Conservation (phyloP, 2,329 filamentous ascomycete species). For the Fusarium sarcochroum region DNA sequence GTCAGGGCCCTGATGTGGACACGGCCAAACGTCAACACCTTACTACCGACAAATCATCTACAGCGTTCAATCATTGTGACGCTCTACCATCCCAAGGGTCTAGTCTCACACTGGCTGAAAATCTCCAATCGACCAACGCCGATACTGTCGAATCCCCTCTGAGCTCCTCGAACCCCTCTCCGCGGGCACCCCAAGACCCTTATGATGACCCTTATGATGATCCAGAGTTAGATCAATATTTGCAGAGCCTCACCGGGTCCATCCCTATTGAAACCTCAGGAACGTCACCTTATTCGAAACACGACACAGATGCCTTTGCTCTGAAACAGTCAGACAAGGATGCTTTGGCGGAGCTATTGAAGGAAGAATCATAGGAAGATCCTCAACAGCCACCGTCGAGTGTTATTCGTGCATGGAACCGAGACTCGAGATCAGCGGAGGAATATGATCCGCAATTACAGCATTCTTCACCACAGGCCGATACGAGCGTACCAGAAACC, state of each 20-base stretch:
- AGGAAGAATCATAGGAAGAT: slow-evolving; percentile 13
- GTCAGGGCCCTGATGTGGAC: slow-evolving; percentile 15
- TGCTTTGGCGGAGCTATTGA: slow-evolving; percentile 31
- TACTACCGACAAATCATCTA: slow-evolving; percentile 22
- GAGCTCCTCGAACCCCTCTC: slow-evolving; percentile 11
- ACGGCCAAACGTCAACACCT: slow-evolving; percentile 32
- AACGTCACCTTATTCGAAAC: background rate
- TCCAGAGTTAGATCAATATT: slow-evolving; percentile 32
- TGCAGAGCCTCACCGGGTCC: slow-evolving; percentile 19
- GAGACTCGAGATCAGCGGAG: slow-evolving; percentile 52
- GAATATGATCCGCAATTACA: slow-evolving; percentile 56
- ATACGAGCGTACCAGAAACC: background rate
- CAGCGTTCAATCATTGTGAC: slow-evolving; percentile 6
- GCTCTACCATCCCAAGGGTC: slow-evolving; percentile 18
- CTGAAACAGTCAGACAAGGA: slow-evolving; percentile 34
- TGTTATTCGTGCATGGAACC: slow-evolving; percentile 51
- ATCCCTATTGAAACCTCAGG: background rate
- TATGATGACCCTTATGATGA: slow-evolving; percentile 35
- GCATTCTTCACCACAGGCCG: slow-evolving; percentile 50
- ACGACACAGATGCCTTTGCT: slow-evolving; percentile 8
- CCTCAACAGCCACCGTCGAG: slow-evolving; percentile 49
- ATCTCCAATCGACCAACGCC: slow-evolving; percentile 22
- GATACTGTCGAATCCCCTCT: slow-evolving; percentile 8
- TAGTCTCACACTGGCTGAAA: slow-evolving; percentile 13
- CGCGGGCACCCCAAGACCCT: slow-evolving; percentile 5